These are phyloP conservation scores for Aureobasidium sp. DNA, from an alignment of 2,329 filamentous ascomycete genomes.

Conservation along the genomic window DNA sequence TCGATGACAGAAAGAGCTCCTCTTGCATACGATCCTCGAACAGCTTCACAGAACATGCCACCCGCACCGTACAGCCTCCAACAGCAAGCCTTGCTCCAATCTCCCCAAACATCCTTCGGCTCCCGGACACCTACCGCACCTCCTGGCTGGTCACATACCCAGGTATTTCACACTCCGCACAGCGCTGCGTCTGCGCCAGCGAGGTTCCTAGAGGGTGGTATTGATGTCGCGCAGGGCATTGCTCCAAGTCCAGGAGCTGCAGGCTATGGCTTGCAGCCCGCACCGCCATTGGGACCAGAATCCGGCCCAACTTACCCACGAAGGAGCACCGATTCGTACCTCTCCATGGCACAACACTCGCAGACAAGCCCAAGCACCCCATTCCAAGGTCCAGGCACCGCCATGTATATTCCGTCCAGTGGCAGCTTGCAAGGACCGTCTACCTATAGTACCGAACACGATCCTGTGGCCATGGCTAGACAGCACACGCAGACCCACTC, in stretches of 20 bases:
- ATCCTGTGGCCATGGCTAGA: neutral
- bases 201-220: neutral
- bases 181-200: neutral
- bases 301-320: neutral
- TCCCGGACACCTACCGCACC: neutral
- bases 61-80: neutral
- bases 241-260: neutral
- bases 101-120: neutral
- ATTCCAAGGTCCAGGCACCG: neutral
- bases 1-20: neutral
- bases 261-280: neutral
- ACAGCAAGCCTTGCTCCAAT: constrained; percentile 2
- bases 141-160: neutral
- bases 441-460: neutral
- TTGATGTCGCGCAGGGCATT: neutral
- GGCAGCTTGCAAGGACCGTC: neutral
- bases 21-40: neutral
- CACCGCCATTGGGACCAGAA: neutral
- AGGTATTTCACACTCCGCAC: constrained; percentile 1
- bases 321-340: neutral
- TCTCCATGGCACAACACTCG: neutral
- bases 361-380: constrained; percentile 7
- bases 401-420: constrained; percentile 2
- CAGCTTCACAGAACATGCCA: neutral
- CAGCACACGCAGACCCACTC: constrained; percentile 5